Conservation (phyloP, 176 grass and related monocot species). For the Miscanthus lutarioriparius region DNA sequence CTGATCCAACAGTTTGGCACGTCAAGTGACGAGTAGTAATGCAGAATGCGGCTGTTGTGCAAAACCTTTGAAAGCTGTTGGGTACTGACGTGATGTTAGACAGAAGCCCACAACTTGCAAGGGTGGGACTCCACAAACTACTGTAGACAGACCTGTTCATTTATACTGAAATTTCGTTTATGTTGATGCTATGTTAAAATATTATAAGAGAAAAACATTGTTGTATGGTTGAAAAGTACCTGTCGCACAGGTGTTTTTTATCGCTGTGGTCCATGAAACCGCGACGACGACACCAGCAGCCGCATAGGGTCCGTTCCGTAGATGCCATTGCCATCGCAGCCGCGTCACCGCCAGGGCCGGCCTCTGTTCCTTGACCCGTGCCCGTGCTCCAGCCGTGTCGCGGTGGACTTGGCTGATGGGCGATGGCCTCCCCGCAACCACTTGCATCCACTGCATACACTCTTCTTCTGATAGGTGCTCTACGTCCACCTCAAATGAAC, state of each 20-base stretch:
- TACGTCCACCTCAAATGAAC: not conserved
- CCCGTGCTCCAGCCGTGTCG: slow-evolving; percentile 3
- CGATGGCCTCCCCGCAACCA: slow-evolving; percentile 41
- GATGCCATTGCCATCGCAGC: not conserved
- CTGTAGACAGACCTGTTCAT: too few relatives aligned
- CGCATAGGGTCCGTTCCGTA: not conserved
- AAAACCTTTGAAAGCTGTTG: not conserved
- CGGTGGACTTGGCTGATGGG: too few relatives aligned
- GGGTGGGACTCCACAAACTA: too few relatives aligned
- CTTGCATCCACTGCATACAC: not conserved
- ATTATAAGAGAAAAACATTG: too few relatives aligned
- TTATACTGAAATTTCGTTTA: too few relatives aligned
- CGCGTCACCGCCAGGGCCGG: too few relatives aligned
- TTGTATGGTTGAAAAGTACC: too few relatives aligned
- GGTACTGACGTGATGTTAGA: not conserved
- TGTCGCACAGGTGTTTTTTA: not conserved
- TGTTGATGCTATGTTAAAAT: too few relatives aligned
- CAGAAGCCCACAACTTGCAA: not conserved
- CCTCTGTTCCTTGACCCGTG: slow-evolving; percentile 1
- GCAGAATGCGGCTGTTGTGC: not conserved
- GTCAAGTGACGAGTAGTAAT: not conserved
- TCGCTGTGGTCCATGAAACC: not conserved
- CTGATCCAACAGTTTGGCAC: not conserved
- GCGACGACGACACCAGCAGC: not conserved
- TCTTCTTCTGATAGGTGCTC: not conserved